Conservation (phyloP, 345 rosid species). For the Draba incana region DNA sequence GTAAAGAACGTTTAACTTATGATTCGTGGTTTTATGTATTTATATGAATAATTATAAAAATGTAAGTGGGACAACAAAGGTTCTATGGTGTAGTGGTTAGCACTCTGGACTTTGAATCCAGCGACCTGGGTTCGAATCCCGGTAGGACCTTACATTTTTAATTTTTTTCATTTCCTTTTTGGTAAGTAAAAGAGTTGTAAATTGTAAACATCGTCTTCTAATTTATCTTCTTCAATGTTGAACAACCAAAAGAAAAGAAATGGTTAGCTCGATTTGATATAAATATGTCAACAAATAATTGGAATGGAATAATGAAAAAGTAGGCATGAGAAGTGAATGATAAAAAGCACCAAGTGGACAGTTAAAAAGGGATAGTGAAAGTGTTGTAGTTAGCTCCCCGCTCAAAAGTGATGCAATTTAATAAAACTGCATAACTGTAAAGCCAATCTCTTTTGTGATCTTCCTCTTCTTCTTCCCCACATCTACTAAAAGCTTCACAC, state of each 20-base stretch:
- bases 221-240: background rate
- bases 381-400: background rate
- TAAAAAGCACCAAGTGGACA: conserved; percentile 35
- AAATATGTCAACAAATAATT: background rate
- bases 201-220: background rate
- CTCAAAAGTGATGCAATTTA: background rate
- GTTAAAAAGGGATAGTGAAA: conserved; percentile 31
- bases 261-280: background rate
- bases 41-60: no score
- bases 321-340: conserved; percentile 29
- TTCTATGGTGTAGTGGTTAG: conserved; percentile 98
- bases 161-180: background rate
- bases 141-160: conserved; percentile 61
- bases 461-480: conserved; percentile 32
- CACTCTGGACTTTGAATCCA: conserved; percentile 97
- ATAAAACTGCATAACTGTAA: conserved; percentile 37
- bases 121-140: conserved; percentile 98
- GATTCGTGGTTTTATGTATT: background rate
- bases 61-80: conserved; percentile 22
- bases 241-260: conserved; percentile 1
- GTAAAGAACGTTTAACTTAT: no score
- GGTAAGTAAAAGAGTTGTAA: no score
- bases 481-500: conserved; percentile 33
- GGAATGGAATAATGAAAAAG: conserved; percentile 9
- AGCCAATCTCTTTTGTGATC: conserved; percentile 14